Percentiles rank a stretch among this genome's conserved stretches.
Conservation (phyloP, 805 yeast species). For the Wickerhamiella allomyrinae region DNA sequence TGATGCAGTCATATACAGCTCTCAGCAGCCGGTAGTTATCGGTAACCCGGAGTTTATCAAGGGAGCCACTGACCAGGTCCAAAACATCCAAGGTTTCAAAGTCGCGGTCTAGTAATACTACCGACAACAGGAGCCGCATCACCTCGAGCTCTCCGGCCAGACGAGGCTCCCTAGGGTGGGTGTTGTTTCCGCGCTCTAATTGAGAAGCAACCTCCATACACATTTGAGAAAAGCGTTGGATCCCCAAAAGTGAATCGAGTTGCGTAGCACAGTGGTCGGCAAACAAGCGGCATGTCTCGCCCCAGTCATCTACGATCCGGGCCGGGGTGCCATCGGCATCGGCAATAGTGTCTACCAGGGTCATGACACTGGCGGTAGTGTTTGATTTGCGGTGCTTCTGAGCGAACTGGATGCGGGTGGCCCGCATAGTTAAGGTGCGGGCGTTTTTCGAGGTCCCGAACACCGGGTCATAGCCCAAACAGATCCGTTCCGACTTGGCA, state of each 20-base stretch:
- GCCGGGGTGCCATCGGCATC: neutral
- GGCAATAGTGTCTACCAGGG: neutral
- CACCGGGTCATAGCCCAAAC: constrained; percentile 48
- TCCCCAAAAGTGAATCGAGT: constrained; percentile 19
- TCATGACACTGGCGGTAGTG: neutral
- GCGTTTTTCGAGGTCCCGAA: constrained; percentile 15
- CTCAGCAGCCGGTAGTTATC: constrained; percentile 22
- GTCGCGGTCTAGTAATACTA: constrained; percentile 12
- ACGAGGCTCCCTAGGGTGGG: constrained; percentile 4
- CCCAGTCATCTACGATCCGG: neutral
- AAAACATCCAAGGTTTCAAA: constrained; percentile 9
- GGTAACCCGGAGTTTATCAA: constrained; percentile 24
- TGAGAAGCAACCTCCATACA: constrained; percentile 7
- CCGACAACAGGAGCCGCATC: constrained; percentile 20
- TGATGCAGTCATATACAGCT: constrained; percentile 11
- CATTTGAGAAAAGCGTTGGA: constrained; percentile 13
- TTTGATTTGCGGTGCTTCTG: constrained; percentile 3
- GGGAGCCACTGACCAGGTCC: constrained; percentile 8
- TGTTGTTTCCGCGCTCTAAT: constrained; percentile 4
- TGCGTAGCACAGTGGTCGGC: constrained; percentile 10
- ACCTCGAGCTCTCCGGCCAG: constrained; percentile 23
- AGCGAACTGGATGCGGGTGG: constrained; percentile 7
- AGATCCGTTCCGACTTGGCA: constrained; percentile 46
- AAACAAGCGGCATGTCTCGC: neutral
- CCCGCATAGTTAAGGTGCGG: constrained; percentile 2